These are phyloP conservation scores for Phylloporus sp. DNA, from an alignment of 768 basidiomycete genomes.

Conservation along the genomic window DNA sequence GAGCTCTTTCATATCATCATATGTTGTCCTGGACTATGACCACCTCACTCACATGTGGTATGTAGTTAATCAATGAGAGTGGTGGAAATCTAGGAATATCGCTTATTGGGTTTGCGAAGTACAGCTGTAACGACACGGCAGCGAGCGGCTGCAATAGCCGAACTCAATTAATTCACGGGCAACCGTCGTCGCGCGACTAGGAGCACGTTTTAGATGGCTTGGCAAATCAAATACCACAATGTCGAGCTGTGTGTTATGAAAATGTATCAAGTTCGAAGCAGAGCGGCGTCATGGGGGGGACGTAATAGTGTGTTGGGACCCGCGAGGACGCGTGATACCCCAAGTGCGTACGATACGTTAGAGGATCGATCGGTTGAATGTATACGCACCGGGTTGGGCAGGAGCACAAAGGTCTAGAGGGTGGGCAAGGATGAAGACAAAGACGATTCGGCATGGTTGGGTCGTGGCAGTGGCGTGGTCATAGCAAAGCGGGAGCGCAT, in stretches of 20 bases:
- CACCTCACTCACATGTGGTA: too few species aligned
- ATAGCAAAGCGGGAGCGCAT: too few species aligned
- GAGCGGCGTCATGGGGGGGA: conserved; percentile 23
- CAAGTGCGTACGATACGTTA: too few species aligned
- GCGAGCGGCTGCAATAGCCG: conserved; percentile 29
- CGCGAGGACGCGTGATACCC: conserved; percentile 16
- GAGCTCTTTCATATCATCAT: too few species aligned
- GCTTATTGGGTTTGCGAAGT: conserved; percentile 30
- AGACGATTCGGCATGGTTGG: too few species aligned
- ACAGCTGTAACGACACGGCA: conserved; percentile 25
- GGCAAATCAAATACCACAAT: conserved; percentile 30
- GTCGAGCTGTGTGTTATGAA: conserved; percentile 26
- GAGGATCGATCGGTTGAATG: too few species aligned
- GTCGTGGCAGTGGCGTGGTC: too few species aligned
- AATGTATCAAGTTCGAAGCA: conserved; percentile 25
- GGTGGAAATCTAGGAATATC: conserved; percentile 28
- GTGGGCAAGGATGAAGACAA: too few species aligned
- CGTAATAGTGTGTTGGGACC: conserved; percentile 30
- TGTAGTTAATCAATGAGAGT: too few species aligned
- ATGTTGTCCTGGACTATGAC: too few species aligned
- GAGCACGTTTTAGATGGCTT: conserved; percentile 28
- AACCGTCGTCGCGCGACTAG: conserved; percentile 21
- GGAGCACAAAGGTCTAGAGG: too few species aligned
- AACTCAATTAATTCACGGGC: conserved; percentile 33
- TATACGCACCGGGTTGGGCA: too few species aligned